phyloP scores from a whole-genome alignment of 164 flowering plant genomes.

The Euptelea pleiosperma region DNA sequence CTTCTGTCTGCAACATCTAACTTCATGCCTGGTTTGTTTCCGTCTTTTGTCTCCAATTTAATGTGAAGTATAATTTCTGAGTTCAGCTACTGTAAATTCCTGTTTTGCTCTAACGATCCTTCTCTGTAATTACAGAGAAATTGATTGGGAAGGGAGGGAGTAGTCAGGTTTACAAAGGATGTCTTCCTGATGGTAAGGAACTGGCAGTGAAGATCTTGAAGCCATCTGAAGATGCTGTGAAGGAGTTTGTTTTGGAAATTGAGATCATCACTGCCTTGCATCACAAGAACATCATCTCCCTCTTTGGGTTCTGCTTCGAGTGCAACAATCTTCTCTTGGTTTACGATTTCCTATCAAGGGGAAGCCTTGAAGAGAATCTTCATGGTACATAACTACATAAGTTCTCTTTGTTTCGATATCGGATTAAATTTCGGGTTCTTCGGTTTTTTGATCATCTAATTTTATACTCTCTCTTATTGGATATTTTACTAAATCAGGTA shows the following conservation, averaged over 20 bases:
- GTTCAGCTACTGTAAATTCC: too few relatives aligned
- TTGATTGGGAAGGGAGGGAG: slow-evolving; percentile 93
- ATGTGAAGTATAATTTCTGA: too few relatives aligned
- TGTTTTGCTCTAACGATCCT: neutral
- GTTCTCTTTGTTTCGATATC: too few relatives aligned
- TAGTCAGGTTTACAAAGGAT: slow-evolving; percentile 80
- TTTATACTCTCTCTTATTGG: neutral
- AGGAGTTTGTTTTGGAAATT: slow-evolving; percentile 74
- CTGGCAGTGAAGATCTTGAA: slow-evolving; percentile 87
- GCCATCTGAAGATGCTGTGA: slow-evolving; percentile 58
- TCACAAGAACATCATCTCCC: slow-evolving; percentile 76
- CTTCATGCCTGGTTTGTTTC: slow-evolving; percentile 59
- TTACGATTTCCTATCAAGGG: slow-evolving; percentile 72
- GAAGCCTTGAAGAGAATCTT: slow-evolving; percentile 93
- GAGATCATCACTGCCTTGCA: slow-evolving; percentile 73
- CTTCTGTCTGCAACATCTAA: slow-evolving; percentile 65
- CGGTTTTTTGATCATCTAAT: neutral
- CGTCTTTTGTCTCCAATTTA: neutral
- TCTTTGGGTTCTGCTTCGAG: slow-evolving; percentile 84
- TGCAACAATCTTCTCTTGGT: slow-evolving; percentile 67
- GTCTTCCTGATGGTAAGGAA: slow-evolving; percentile 74
- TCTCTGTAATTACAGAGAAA: slow-evolving; percentile 47
- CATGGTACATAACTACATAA: too few relatives aligned
- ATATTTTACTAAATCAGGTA: slow-evolving; percentile 32
- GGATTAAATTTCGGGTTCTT: neutral